Evolutionary conservation across 2,329 filamentous ascomycete species (phyloP).

Genomic region (Fonsecaea multimorphosa): DNA sequence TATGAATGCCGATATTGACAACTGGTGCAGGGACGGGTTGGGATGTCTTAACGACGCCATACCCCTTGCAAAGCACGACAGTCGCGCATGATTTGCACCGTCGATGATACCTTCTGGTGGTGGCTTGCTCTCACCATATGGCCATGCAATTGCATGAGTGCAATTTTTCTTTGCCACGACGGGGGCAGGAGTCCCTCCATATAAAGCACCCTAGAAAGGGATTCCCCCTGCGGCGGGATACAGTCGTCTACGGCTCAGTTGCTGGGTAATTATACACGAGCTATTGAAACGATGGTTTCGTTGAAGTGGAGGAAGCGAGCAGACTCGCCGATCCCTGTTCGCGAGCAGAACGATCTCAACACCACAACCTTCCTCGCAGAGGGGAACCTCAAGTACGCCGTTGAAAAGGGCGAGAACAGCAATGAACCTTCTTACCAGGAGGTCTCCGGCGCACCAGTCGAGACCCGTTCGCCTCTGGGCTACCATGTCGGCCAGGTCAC

Average conservation of each 20-base stretch:
- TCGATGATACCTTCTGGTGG: not conserved
- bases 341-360: not conserved
- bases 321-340: not conserved
- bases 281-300: constrained; percentile 3
- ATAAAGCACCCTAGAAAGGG: not conserved
- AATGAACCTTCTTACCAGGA: constrained; percentile 62
- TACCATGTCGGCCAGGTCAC: constrained; percentile 64
- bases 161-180: not conserved
- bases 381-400: constrained; percentile 53
- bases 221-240: not conserved
- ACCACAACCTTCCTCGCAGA: constrained; percentile 40
- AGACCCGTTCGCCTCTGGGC: constrained; percentile 63
- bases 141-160: constrained; percentile 6
- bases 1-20: not conserved
- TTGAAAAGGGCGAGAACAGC: constrained; percentile 57
- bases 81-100: not conserved
- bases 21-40: not conserved
- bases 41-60: constrained; percentile 2
- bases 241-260: not conserved
- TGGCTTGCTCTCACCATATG: not conserved
- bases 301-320: constrained; percentile 12
- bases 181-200: not conserved
- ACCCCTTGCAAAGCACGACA: constrained; percentile 7
- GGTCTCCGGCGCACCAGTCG: constrained; percentile 66
- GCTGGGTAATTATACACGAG: not conserved